Conservation (phyloP, 768 basidiomycete genomes). For the Mycena rosella region DNA sequence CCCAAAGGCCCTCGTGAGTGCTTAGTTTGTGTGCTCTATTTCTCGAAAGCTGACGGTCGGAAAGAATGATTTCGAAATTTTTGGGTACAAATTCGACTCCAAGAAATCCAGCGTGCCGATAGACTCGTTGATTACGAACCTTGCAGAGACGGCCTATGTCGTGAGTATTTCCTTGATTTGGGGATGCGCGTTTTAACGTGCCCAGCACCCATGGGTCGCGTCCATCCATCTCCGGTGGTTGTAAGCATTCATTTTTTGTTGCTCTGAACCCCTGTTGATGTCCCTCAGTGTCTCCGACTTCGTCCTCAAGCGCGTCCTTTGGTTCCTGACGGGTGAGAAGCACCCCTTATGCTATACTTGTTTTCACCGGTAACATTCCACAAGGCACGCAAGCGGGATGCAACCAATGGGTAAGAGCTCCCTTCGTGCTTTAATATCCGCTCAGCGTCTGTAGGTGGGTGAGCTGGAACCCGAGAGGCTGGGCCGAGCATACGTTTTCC, state of each 20-base stretch:
- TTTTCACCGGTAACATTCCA: conserved; percentile 46
- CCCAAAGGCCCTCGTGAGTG: conserved; percentile 64
- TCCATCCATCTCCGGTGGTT: conserved; percentile 69
- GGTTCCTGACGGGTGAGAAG: conserved; percentile 66
- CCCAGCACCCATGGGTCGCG: conserved; percentile 71
- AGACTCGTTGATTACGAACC: conserved; percentile 67
- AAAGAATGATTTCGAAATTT: conserved; percentile 67
- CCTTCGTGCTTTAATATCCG: neutral
- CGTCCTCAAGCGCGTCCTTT: conserved; percentile 69
- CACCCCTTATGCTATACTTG: conserved; percentile 33
- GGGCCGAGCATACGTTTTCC: conserved; percentile 73
- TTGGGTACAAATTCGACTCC: conserved; percentile 61
- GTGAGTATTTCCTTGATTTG: conserved; percentile 45
- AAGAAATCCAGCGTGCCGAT: conserved; percentile 54
- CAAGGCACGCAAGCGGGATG: conserved; percentile 66
- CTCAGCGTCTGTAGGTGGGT: conserved; percentile 53
- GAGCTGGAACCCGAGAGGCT: conserved; percentile 65
- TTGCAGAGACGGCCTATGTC: conserved; percentile 66
- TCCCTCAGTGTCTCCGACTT: conserved; percentile 61
- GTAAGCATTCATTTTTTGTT: conserved; percentile 43
- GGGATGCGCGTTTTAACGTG: neutral
- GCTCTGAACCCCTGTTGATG: neutral
- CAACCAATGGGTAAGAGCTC: conserved; percentile 66
- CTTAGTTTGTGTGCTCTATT: neutral
- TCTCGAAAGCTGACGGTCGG: neutral